A percentile compares a stretch with the other conserved stretches of the same genome.
Conservation (phyloP, 495 filamentous ascomycete genomes). For the Thermothielavioides terrestris region DNA sequence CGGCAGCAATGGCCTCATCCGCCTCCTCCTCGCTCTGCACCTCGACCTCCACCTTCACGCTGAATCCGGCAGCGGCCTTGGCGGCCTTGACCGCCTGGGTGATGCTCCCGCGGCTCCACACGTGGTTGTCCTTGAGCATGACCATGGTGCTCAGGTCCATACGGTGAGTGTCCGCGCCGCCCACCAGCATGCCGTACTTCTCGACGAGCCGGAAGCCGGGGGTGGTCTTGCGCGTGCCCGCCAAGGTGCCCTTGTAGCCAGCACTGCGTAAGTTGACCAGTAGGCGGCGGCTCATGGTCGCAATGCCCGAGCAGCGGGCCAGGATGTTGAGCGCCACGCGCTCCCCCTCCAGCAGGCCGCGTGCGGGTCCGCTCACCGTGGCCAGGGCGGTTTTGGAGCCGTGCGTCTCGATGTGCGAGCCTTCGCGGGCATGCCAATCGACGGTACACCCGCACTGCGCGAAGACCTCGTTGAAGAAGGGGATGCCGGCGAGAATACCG, state of each 20-base stretch:
- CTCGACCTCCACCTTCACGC: slow-evolving; percentile 93
- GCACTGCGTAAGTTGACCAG: slow-evolving; percentile 44
- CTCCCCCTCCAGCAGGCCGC: slow-evolving; percentile 83
- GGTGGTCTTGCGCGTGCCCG: slow-evolving; percentile 93
- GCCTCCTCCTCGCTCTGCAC: slow-evolving; percentile 80
- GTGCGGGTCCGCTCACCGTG: slow-evolving; percentile 77
- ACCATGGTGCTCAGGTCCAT: slow-evolving; percentile 91
- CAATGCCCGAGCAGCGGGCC: slow-evolving; percentile 86
- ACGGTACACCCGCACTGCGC: slow-evolving; percentile 79
- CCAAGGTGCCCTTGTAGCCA: slow-evolving; percentile 77
- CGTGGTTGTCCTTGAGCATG: slow-evolving; percentile 98
- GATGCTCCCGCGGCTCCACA: slow-evolving; percentile 82
- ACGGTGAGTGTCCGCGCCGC: slow-evolving; percentile 82
- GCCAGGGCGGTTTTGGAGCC: slow-evolving; percentile 51
- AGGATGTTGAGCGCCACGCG: slow-evolving; percentile 88
- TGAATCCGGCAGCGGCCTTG: slow-evolving; percentile 76
- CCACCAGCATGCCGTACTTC: slow-evolving; percentile 95
- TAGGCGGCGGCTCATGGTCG: slow-evolving; percentile 53
- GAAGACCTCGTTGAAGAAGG: slow-evolving; percentile 95
- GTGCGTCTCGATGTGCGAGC: slow-evolving; percentile 46
- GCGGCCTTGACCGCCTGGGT: slow-evolving; percentile 74
- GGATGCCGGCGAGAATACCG: slow-evolving; percentile 83
- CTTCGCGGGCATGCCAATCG: slow-evolving; percentile 79
- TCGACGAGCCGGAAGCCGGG: slow-evolving; percentile 93
- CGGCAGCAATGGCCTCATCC: slow-evolving; percentile 79